Evolutionary conservation across 306 rosid species (phyloP).

Genomic region (Fragaria vesca): DNA sequence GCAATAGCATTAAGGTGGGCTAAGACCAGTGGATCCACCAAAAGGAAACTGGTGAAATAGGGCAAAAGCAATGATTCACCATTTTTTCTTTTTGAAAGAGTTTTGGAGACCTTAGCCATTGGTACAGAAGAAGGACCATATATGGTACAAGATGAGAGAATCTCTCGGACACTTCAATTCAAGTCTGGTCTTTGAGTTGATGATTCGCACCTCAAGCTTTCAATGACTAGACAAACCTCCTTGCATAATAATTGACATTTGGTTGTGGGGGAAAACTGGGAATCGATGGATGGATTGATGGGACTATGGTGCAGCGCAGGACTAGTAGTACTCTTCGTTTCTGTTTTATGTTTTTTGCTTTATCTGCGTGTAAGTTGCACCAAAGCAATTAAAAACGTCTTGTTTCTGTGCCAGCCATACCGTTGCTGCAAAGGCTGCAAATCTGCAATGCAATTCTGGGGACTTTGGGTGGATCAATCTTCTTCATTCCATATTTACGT

Average conservation of each 20-base stretch:
- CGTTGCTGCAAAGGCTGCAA: not conserved
- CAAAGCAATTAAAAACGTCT: not conserved
- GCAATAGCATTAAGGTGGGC: not conserved
- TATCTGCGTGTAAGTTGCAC: not conserved
- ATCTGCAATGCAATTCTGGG: not conserved
- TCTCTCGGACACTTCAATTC: not conserved
- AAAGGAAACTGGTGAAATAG: not conserved
- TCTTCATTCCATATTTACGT: not conserved
- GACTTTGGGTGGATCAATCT: not conserved
- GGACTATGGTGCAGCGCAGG: not conserved
- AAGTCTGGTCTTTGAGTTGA: not conserved
- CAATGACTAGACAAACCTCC: not conserved
- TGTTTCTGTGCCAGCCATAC: not conserved
- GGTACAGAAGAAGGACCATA: not conserved
- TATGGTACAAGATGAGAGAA: not conserved
- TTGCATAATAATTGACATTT: not conserved
- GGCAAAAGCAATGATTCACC: not conserved
- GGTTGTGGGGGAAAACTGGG: not conserved
- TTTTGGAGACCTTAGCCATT: not conserved
- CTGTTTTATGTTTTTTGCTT: not conserved
- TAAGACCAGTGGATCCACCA: not conserved
- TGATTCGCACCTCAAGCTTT: not conserved
- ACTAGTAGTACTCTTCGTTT: not conserved
- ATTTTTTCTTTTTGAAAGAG: not conserved
- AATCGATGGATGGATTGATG: not conserved